These are phyloP conservation scores for Colletotrichum sidae DNA, from an alignment of 2,329 filamentous ascomycete genomes.

Conservation along the genomic window DNA sequence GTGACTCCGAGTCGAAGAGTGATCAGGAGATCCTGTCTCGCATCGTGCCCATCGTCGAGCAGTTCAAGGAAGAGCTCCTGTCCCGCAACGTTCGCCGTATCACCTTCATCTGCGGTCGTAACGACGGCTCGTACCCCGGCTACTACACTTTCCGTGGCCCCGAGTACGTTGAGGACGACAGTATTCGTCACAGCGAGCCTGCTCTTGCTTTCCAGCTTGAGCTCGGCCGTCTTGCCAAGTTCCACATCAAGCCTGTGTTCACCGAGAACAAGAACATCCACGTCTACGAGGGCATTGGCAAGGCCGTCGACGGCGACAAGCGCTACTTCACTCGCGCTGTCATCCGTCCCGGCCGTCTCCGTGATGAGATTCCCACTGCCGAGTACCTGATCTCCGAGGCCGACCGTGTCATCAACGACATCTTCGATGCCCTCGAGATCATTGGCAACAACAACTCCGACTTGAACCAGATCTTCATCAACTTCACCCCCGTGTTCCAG, in stretches of 20 bases:
- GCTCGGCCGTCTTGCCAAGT: conserved; percentile 91
- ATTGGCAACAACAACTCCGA: conserved; percentile 99
- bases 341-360: conserved; percentile 91
- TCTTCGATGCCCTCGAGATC: conserved; percentile 96
- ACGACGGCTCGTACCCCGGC: conserved; percentile 92
- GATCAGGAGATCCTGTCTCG: conserved; percentile 84
- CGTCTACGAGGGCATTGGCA: conserved; percentile 96
- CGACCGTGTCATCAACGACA: conserved; percentile 96
- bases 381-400: conserved; percentile 99
- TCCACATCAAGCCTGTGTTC: conserved; percentile 98
- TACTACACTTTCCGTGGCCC: conserved; percentile 99
- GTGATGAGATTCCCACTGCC: conserved; percentile 97
- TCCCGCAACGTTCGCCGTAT: conserved; percentile 86
- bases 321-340: conserved; percentile 98
- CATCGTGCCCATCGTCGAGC: conserved; percentile 80
- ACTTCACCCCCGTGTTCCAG: conserved; percentile 97
- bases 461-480: conserved; percentile 99
- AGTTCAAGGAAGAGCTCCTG: conserved; percentile 86
- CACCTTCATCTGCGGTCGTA: conserved; percentile 96
- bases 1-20: conserved; percentile 85
- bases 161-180: conserved; percentile 88
- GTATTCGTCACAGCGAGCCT: conserved; percentile 96
- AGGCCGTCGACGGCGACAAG: conserved; percentile 95
- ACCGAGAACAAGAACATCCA: conserved; percentile 99
- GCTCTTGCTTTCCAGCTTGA: conserved; percentile 99